Percentiles rank a stretch among this genome's conserved stretches.
These are phyloP conservation scores for Sporisorium reilianum DNA, from an alignment of 1,284 basidiomycete species.

Conservation along the genomic window DNA sequence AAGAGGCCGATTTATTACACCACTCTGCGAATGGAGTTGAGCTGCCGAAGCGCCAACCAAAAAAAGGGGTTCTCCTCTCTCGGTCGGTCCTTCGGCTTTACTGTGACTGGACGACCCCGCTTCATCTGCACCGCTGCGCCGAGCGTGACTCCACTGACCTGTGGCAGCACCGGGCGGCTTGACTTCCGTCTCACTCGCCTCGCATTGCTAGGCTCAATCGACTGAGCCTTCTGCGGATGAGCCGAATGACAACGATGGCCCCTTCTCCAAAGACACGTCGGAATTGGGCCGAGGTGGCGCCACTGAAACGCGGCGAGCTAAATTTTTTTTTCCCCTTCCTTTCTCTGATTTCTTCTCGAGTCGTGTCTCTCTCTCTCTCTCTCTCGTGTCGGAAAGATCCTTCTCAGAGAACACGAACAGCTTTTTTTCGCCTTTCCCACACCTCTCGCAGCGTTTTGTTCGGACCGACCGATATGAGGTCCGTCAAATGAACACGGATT, in stretches of 20 bases:
- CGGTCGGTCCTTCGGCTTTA: slow-evolving; percentile 1
- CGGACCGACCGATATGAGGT: not conserved
- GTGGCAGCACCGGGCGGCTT: no score
- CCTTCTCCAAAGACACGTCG: slow-evolving; percentile 4
- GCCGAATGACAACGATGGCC: not conserved
- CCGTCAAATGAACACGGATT: not conserved
- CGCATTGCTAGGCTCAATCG: no score
- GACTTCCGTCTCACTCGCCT: no score
- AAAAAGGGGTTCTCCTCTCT: no score
- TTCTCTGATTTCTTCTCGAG: slow-evolving; percentile 8
- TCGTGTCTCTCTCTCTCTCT: slow-evolving; percentile 1
- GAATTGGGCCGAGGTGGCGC: slow-evolving; percentile 9
- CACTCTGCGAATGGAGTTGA: no score
- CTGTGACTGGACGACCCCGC: slow-evolving; percentile 10
- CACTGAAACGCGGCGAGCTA: slow-evolving; percentile 7
- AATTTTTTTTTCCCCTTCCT: slow-evolving; percentile 3
- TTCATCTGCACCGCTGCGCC: not conserved
- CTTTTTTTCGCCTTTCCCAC: slow-evolving; percentile 5
- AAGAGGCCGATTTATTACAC: not conserved
- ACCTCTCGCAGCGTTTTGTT: slow-evolving; percentile 3
- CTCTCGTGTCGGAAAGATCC: slow-evolving; percentile 5
- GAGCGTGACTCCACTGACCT: not conserved
- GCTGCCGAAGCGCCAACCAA: not conserved
- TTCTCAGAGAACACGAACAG: not conserved
- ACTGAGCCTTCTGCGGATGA: not conserved